Evolutionary conservation across 2,329 filamentous ascomycete genomes (phyloP), one percentile per base, ranked within the genome.

Genomic region (Microcyclosporella mali): DNA sequence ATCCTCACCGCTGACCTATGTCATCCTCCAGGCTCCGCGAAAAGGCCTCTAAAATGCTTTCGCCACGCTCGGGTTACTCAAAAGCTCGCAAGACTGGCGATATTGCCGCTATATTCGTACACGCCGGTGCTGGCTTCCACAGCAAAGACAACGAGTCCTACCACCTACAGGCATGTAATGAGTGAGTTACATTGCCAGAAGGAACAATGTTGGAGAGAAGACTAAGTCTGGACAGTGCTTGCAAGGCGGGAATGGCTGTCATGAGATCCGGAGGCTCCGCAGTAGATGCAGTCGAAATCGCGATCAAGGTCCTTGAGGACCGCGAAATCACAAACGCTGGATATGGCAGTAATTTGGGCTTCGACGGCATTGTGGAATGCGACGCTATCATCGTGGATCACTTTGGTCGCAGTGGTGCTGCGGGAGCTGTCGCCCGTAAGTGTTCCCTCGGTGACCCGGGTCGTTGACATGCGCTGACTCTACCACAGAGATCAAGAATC

Each of bases 271-370:
- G 92, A 17, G 85, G 82, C 8, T 80, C 81, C 32, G 87, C 92
- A 3, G 74, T 90, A 3, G 88, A 97, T 60, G 92, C 89, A 12
- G 84, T 95, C 16, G 92, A 95, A 65, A 83, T 85, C 38, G 88
- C 92, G 21, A 81, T 98, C 57, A 86, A 84, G 54, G 74, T 87
- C 15, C 79, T 98, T 14, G 92, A 98, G 67, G 87, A 98, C 62
- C 82, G 85, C 44, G 88, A 95, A 58, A 94, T 98, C 53, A 98
- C 94, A 28, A 98, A 98, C 63, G 86, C 90, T 29, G 92, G 92
- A 0, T 97, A 85, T 62, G 92, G 94, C 35, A 98, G 92, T 67
- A 98, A 98, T 58, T 71, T 98, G 17, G 83, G 87, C 33, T 85
- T 94, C 50, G 84, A 95, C 55, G 92, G 92, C 1, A 78, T 81